Conservation (phyloP, 495 filamentous ascomycete species). For the Neurospora tetrasperma region DNA sequence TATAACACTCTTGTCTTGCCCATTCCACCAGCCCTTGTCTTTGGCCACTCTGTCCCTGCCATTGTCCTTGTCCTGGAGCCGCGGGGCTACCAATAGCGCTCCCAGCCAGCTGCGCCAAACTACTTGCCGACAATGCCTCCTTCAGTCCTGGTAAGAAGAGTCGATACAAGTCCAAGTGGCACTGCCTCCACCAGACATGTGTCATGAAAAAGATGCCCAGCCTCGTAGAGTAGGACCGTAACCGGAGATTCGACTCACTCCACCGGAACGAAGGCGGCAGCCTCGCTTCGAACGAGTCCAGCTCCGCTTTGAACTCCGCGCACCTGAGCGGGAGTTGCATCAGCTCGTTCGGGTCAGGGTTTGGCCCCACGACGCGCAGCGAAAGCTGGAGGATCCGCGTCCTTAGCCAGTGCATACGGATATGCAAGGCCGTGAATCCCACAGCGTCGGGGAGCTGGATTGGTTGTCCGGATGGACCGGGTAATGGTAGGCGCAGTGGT, state of each 20-base stretch:
- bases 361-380: slow-evolving; percentile 20
- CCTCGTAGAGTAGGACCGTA: slow-evolving; percentile 38
- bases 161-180: slow-evolving; percentile 39
- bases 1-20: slow-evolving; percentile 23
- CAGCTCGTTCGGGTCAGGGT: slow-evolving; percentile 26
- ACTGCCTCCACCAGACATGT: slow-evolving; percentile 41
- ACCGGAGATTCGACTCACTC: slow-evolving; percentile 36
- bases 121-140: slow-evolving; percentile 29
- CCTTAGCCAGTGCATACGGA: slow-evolving; percentile 38
- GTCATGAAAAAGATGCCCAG: slow-evolving; percentile 41
- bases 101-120: slow-evolving; percentile 28
- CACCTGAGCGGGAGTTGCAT: slow-evolving; percentile 28
- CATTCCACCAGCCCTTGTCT: neutral
- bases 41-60: neutral
- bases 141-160: slow-evolving; percentile 33
- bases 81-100: slow-evolving; percentile 23
- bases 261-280: slow-evolving; percentile 37
- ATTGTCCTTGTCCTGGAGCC: slow-evolving; percentile 6
- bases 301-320: slow-evolving; percentile 31
- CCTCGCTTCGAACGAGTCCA: slow-evolving; percentile 34
- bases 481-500: slow-evolving; percentile 25
- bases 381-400: slow-evolving; percentile 34
- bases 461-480: slow-evolving; percentile 11
- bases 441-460: slow-evolving; percentile 35
- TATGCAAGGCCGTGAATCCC: slow-evolving; percentile 37